Base-by-base conservation (phyloP, 768 basidiomycete genomes). In the Exsudoporus frostii region DNA sequence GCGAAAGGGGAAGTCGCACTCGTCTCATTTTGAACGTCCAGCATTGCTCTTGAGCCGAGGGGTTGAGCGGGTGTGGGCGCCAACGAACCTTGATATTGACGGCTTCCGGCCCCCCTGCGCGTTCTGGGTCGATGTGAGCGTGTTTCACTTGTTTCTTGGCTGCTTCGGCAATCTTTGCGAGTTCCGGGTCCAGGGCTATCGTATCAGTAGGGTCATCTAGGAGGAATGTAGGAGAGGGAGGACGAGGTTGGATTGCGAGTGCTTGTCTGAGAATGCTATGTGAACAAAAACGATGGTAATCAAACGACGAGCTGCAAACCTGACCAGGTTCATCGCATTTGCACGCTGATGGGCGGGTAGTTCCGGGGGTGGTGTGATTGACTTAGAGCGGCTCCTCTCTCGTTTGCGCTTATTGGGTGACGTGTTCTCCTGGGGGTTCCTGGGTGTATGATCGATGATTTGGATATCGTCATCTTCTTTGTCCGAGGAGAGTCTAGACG, bases 291-390 rank as follows among this genome's bases (percentile, higher is more conserved):
- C 6, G 30, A 34, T 6, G 41, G 19, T 27, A 15, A 34, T 34
- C 29, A 19, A 38, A 40, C 13, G 39, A 60, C 14, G 34, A 41
- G 25, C 7, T 24, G 56, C 74, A 49, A 61, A 90, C 90, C 83
- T 77, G 45, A 90, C 79, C 17, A 88, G 68, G 33, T 79, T 73
- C 37, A 77, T 79, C 14, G 86, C 84, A 50, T 76, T 75, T 59
- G 80, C 76, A 1, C 85, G 71, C 50, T 83, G 78, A 29, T 80
- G 72, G 10, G 69, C 63, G 3, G 85, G 72, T 14, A 90, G 67
- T 33, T 73, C 74, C 0, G 89, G 90, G 5, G 89, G 89, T 2
- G 90, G 89, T 0, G 89, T 92, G 36, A 91, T 79, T 4, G 89
- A 92, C 22, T 76, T 72, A 29, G 87, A 90, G 36, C 83, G 83